These are phyloP conservation scores for Guadua angustifolia DNA, from an alignment of 176 grass and related monocot species.

Conservation along the genomic window DNA sequence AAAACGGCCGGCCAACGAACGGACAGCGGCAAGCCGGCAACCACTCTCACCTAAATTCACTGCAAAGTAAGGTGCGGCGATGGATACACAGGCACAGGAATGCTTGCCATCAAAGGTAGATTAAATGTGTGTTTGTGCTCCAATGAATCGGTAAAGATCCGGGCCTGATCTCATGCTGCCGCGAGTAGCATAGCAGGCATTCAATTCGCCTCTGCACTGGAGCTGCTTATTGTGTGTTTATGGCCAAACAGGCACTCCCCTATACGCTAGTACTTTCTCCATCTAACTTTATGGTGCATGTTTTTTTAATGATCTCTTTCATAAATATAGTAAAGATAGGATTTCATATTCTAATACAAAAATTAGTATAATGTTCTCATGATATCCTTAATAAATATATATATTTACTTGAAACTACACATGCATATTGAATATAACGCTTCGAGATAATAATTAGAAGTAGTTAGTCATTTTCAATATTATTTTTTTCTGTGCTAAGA, in stretches of 20 bases:
- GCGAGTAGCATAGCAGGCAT: background rate
- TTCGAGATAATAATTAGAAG: too few relatives aligned
- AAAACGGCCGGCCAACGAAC: background rate
- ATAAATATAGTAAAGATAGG: too few relatives aligned
- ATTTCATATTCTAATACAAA: too few relatives aligned
- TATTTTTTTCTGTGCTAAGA: too few relatives aligned
- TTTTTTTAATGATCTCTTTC: too few relatives aligned
- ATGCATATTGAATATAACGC: too few relatives aligned
- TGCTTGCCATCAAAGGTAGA: constrained; percentile 12
- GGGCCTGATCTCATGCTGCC: background rate
- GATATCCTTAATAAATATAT: too few relatives aligned
- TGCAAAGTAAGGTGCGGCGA: background rate
- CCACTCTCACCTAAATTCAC: background rate
- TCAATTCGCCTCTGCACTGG: background rate
- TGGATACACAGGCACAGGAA: background rate
- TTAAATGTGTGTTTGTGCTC: background rate
- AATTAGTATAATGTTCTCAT: too few relatives aligned
- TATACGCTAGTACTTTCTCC: too few relatives aligned
- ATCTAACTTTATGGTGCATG: too few relatives aligned
- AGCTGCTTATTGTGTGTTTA: background rate
- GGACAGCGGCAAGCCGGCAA: background rate
- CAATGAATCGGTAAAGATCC: background rate
- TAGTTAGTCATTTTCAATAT: too few relatives aligned
- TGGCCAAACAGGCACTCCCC: background rate
- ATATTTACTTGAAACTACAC: too few relatives aligned